Evolutionary conservation across 2,329 filamentous ascomycete genomes (phyloP).

Genomic region (Ophiostoma tasmaniense): DNA sequence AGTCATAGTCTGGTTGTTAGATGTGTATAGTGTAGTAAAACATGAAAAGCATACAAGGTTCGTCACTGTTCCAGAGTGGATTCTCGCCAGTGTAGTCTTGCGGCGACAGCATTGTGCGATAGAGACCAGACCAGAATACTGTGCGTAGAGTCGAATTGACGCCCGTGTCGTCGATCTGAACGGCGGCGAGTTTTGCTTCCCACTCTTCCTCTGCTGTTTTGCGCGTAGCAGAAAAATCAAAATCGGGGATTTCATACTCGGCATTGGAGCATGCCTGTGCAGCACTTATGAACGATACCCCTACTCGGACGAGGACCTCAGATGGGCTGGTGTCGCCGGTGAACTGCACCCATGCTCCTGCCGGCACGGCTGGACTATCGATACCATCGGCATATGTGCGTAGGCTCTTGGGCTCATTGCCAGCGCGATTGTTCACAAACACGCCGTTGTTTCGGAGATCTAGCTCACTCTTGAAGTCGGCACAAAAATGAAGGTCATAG

Average conservation of each 20-base stretch:
- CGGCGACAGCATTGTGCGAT: constrained; percentile 60
- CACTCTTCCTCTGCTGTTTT: constrained; percentile 30
- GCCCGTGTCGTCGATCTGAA: constrained; percentile 41
- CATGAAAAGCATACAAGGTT: constrained; percentile 37
- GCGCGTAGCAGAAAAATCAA: constrained; percentile 26
- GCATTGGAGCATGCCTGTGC: constrained; percentile 55
- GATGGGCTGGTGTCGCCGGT: constrained; percentile 27
- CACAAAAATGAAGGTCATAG: constrained; percentile 52
- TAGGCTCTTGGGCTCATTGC: constrained; percentile 31
- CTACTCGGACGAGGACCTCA: constrained; percentile 48
- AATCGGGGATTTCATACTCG: constrained; percentile 51
- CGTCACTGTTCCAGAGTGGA: constrained; percentile 51
- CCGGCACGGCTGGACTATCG: constrained; percentile 30
- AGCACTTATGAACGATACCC: constrained; percentile 54
- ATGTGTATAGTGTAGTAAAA: too few species aligned
- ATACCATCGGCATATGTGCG: constrained; percentile 17
- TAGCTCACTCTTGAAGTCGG: constrained; percentile 44
- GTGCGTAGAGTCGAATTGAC: constrained; percentile 47
- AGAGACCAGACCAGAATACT: constrained; percentile 63
- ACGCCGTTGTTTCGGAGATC: constrained; percentile 30
- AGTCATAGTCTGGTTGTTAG: constrained; percentile 46
- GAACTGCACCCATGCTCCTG: constrained; percentile 51
- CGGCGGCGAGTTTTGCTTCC: constrained; percentile 46
- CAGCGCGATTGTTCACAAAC: constrained; percentile 34
- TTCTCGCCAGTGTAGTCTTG: constrained; percentile 71